Conservation (phyloP, 108 stramenopile genomes). For the Hondaea fermentalgiana region DNA sequence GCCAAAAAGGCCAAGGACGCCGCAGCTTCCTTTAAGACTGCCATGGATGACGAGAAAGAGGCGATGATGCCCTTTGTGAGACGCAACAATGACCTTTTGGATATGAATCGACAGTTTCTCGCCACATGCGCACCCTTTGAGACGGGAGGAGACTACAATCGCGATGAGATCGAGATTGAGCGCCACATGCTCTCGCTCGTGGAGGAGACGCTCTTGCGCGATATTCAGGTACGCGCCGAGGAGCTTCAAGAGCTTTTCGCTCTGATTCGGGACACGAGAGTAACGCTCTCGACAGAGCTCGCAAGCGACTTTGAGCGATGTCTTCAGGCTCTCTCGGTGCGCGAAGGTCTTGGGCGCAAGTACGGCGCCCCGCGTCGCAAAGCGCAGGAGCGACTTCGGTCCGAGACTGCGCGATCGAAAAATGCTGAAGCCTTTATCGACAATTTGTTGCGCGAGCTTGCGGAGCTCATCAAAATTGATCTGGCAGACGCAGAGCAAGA, state of each 20-base stretch:
- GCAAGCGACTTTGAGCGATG: conserved; percentile 35
- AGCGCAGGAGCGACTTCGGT: conserved; percentile 45
- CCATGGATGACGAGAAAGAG: conserved; percentile 21
- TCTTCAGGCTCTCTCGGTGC: conserved; percentile 39
- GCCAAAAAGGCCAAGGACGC: conserved; percentile 41
- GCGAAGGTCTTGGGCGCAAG: conserved; percentile 52
- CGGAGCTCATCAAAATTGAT: background rate
- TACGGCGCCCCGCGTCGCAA: conserved; percentile 50
- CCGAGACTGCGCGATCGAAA: conserved; percentile 42
- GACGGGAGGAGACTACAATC: conserved; percentile 43
- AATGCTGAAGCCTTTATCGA: conserved; percentile 31
- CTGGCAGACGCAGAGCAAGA: background rate
- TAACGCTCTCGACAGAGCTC: conserved; percentile 16
- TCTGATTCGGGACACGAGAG: background rate
- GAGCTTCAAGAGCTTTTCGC: conserved; percentile 17
- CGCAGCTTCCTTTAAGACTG: conserved; percentile 27
- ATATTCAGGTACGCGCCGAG: conserved; percentile 15
- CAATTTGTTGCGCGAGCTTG: conserved; percentile 30
- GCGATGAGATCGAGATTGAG: conserved; percentile 31
- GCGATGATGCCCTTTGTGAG: conserved; percentile 15
- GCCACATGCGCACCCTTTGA: conserved; percentile 25
- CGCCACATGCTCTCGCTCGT: background rate
- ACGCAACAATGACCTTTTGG: conserved; percentile 25
- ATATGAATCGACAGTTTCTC: conserved; percentile 26
- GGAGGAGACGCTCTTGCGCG: conserved; percentile 8